Base-by-base conservation (phyloP, 2,329 filamentous ascomycete genomes). In the Stemphylium vesicarium region DNA sequence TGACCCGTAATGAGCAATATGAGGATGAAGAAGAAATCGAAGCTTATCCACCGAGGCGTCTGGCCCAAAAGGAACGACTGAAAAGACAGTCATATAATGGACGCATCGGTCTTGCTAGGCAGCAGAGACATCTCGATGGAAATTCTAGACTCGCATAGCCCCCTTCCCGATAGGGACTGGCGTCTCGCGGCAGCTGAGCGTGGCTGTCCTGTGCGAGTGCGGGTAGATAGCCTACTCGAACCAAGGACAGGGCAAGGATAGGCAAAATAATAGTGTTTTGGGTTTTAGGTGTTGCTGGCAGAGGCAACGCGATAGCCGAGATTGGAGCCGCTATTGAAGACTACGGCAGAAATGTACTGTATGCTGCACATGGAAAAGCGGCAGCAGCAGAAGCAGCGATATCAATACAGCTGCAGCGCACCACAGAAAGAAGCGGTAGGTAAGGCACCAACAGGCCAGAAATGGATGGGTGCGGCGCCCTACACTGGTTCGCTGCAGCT, bases 81-180 rank as follows among this genome's bases (percentile, higher is more conserved):
- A 41, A 40, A 36, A 40, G 36, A 24, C 18, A 32, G 29, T n/a
- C 12, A 32, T 20, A 18, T 10, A 16, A 13, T 48, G 35, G 29
- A 11, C 31, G 20, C 33, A 33, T 33, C 11, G 18, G 16, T 39
- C 22, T 36, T 32, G 46, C 40, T 44, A 38, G 35, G 29, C 29
- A 36, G 35, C 18, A 44, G 32, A 41, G 31, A 37, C 38, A 42
- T 37, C 15, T 53, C 37, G 37, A 24, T 31, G 44, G 33, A 24
- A 13, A 43, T 40, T 39, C 47, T 51, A 51, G 52, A 55, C 37
- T 44, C 36, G 46, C 41, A 55, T 43, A 20, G 47, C 10, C 36
- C 22, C 11, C 20, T 40, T 31, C 18, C 47, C 37, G 16, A 43
- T 36, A 35, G 12, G 18, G 40, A 18, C 33, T 40, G 37, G 52